These are phyloP conservation scores for Rosa multiflora DNA, from an alignment of 306 rosid genomes.

Conservation along the genomic window DNA sequence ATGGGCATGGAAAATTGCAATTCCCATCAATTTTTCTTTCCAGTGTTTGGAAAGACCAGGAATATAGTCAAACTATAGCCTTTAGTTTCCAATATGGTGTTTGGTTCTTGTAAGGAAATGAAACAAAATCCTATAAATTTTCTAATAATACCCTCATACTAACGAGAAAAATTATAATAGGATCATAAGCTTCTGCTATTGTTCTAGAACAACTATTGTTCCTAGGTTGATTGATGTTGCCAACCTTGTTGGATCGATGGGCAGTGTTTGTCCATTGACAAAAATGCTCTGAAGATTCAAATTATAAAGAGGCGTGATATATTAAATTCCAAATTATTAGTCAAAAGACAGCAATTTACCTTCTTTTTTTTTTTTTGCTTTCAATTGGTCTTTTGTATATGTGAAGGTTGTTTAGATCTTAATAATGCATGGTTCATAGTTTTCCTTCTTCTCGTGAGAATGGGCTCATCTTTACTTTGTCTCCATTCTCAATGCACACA, in stretches of 20 bases:
- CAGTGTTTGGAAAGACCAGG: too few relatives aligned
- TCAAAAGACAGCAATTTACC: slow-evolving; percentile 1
- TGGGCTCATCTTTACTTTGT: not conserved
- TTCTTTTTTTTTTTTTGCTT: not conserved
- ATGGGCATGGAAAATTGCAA: too few relatives aligned
- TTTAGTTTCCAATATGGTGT: too few relatives aligned
- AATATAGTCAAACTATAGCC: too few relatives aligned
- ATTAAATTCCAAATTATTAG: slow-evolving; percentile 13
- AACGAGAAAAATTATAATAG: slow-evolving; percentile 41
- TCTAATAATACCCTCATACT: too few relatives aligned
- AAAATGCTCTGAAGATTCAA: slow-evolving; percentile 84
- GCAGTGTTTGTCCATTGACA: slow-evolving; percentile 62
- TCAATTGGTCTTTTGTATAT: slow-evolving; percentile 34
- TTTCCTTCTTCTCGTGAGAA: not conserved
- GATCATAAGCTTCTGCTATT: slow-evolving; percentile 77
- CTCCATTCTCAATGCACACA: not conserved
- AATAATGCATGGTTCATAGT: slow-evolving; percentile 8
- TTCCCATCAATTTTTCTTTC: too few relatives aligned
- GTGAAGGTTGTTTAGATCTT: slow-evolving; percentile 35
- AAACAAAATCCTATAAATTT: too few relatives aligned
- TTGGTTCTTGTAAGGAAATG: too few relatives aligned
- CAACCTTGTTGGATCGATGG: slow-evolving; percentile 65
- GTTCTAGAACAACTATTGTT: slow-evolving; percentile 91
- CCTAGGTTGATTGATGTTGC: slow-evolving; percentile 77
- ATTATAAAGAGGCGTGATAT: slow-evolving; percentile 92